Evolutionary conservation across 75 land plant species (phyloP).

Genomic region (Isoetes taiwanensis): DNA sequence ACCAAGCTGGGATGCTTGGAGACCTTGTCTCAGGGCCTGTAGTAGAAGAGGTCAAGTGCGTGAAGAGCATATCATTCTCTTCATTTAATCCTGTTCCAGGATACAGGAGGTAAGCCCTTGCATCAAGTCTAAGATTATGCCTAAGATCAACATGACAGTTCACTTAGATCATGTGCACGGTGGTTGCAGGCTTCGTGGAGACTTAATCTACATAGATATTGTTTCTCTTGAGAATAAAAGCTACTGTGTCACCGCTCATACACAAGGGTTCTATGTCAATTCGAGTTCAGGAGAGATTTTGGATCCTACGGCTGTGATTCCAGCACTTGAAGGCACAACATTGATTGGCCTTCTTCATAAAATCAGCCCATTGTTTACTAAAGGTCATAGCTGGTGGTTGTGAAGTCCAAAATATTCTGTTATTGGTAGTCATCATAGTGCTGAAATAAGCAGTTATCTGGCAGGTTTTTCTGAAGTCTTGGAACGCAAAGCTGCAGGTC

Average conservation of each 20-base stretch:
- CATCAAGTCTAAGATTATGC: too few relatives aligned
- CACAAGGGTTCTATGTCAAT: constrained; percentile 70
- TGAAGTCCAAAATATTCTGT: too few relatives aligned
- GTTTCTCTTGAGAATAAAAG: constrained; percentile 60
- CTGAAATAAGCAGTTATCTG: too few relatives aligned
- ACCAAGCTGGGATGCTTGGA: constrained; percentile 48
- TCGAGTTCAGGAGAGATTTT: constrained; percentile 51
- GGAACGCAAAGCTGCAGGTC: constrained; percentile 71
- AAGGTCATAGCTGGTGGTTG: too few relatives aligned
- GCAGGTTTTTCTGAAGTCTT: constrained; percentile 85
- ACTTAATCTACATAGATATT: constrained; percentile 80
- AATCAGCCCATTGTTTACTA: constrained; percentile 65
- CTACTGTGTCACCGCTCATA: constrained; percentile 75
- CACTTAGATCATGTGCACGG: too few relatives aligned
- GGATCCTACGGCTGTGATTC: constrained; percentile 52
- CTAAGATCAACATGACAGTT: too few relatives aligned
- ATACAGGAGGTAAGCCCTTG: constrained; percentile 72
- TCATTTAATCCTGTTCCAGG: constrained; percentile 97
- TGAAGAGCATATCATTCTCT: constrained; percentile 84
- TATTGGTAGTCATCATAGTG: too few relatives aligned
- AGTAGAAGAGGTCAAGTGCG: constrained; percentile 55
- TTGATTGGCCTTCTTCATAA: constrained; percentile 75
- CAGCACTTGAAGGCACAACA: constrained; percentile 49
- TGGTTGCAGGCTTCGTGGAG: constrained; percentile 66
- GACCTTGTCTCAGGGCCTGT: constrained; percentile 36